These are phyloP conservation scores for Elongisporangium prolatum DNA, from an alignment of 352 stramenopile species.

Conservation along the genomic window DNA sequence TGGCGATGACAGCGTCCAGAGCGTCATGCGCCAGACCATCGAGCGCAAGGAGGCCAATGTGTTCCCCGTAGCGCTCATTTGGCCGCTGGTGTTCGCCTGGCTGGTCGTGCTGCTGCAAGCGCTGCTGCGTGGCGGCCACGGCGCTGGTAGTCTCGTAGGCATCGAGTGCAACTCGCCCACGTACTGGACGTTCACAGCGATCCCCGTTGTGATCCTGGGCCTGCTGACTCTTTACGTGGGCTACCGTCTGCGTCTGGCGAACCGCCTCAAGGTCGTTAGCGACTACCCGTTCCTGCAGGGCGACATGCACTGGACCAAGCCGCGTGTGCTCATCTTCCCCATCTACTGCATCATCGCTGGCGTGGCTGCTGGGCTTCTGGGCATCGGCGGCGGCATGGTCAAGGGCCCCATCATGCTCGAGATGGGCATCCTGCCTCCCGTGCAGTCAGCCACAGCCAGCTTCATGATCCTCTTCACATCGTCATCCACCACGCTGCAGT, in stretches of 20 bases:
- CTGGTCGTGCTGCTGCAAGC: constrained; percentile 67
- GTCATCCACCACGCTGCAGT: constrained; percentile 92
- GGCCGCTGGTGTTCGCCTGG: constrained; percentile 60
- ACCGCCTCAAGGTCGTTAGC: constrained; percentile 67
- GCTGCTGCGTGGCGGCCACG: constrained; percentile 69
- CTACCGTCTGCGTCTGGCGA: constrained; percentile 53
- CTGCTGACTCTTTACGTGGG: constrained; percentile 52
- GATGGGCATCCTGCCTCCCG: constrained; percentile 90
- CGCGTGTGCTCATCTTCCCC: constrained; percentile 90
- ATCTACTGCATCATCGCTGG: constrained; percentile 91
- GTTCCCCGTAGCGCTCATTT: constrained; percentile 56
- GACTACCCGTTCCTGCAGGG: constrained; percentile 83
- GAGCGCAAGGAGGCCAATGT: constrained; percentile 39
- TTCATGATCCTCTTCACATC: constrained; percentile 90
- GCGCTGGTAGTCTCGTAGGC: constrained; percentile 75
- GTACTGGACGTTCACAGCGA: constrained; percentile 92
- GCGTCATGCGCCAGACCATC: constrained; percentile 30
- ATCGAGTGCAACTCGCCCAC: constrained; percentile 88
- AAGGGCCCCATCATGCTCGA: constrained; percentile 97
- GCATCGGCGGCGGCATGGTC: constrained; percentile 96
- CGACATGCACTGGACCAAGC: constrained; percentile 93
- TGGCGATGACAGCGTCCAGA: constrained; percentile 26
- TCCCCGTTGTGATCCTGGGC: constrained; percentile 79
- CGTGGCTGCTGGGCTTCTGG: constrained; percentile 93
- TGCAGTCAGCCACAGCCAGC: constrained; percentile 90